Evolutionary conservation across 2,329 filamentous ascomycete species (phyloP).

Genomic region (Metarhizium album): DNA sequence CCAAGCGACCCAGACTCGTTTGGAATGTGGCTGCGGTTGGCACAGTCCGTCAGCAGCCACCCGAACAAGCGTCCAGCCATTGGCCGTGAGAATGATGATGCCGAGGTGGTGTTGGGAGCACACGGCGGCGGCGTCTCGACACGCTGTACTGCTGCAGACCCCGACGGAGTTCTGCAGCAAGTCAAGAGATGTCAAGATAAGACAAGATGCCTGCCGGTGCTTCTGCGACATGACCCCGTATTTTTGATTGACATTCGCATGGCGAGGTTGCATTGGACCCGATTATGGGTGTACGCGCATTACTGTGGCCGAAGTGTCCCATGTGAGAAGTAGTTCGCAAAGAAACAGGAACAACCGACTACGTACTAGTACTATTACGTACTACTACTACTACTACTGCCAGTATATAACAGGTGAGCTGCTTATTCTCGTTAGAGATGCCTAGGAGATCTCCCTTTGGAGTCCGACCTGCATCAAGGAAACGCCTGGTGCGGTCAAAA

Average conservation of each 20-base stretch:
- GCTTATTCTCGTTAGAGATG: no score
- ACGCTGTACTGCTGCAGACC: not conserved
- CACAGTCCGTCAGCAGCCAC: no score
- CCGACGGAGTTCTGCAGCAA: not conserved
- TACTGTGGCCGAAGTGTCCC: no score
- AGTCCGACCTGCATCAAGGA: no score
- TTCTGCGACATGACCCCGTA: not conserved
- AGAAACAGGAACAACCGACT: no score
- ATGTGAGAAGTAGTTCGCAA: no score
- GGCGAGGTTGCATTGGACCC: constrained; percentile 1
- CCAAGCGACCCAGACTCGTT: not conserved
- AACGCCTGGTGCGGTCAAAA: not conserved
- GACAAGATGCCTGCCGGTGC: not conserved
- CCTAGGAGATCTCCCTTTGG: no score
- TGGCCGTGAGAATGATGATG: not conserved
- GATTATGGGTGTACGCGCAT: not conserved
- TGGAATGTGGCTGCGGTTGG: no score
- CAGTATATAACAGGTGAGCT: no score
- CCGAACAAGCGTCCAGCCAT: no score
- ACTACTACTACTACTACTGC: no score
- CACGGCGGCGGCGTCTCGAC: not conserved
- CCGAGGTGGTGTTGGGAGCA: not conserved
- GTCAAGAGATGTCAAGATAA: not conserved
- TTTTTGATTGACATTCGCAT: not conserved
- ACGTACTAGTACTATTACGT: no score